phyloP scores from a whole-genome alignment of 768 basidiomycete genomes.

The Leccinum uliginosum region DNA sequence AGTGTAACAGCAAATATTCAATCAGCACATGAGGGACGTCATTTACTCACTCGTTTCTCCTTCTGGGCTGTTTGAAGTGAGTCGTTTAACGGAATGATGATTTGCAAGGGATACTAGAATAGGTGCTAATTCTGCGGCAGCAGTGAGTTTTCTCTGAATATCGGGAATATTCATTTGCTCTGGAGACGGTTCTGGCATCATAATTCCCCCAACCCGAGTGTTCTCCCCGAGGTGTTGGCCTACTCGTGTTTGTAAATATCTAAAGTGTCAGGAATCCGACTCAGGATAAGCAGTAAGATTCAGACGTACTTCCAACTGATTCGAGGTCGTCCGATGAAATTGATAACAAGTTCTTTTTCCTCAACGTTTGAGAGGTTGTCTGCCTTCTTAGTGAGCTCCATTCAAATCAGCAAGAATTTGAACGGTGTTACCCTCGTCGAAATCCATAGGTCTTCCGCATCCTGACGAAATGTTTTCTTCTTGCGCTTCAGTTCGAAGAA shows the following conservation, averaged over 20 bases:
- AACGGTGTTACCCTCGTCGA: background rate
- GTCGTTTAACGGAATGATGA: too few species aligned
- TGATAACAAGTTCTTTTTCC: constrained; percentile 1
- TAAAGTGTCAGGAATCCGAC: too few species aligned
- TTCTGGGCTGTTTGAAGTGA: background rate
- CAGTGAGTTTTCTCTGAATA: background rate
- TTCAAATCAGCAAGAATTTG: too few species aligned
- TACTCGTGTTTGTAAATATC: background rate
- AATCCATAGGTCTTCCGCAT: background rate
- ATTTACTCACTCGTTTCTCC: background rate
- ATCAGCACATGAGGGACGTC: background rate
- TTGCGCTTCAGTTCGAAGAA: background rate
- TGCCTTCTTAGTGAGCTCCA: background rate
- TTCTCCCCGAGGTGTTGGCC: background rate
- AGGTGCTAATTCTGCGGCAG: background rate
- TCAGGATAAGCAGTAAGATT: too few species aligned
- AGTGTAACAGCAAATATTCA: background rate
- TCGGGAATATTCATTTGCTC: constrained; percentile 1
- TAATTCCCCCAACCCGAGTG: background rate
- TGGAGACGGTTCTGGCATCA: background rate
- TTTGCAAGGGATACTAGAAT: background rate
- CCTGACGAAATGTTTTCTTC: background rate
- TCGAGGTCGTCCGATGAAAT: background rate
- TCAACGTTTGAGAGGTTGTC: constrained; percentile 5
- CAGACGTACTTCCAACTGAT: background rate